Percentiles rank a stretch among this genome's conserved stretches.
Evolutionary conservation across 177 flowering plant species (phyloP).

Genomic region (Vitis hybrid): DNA sequence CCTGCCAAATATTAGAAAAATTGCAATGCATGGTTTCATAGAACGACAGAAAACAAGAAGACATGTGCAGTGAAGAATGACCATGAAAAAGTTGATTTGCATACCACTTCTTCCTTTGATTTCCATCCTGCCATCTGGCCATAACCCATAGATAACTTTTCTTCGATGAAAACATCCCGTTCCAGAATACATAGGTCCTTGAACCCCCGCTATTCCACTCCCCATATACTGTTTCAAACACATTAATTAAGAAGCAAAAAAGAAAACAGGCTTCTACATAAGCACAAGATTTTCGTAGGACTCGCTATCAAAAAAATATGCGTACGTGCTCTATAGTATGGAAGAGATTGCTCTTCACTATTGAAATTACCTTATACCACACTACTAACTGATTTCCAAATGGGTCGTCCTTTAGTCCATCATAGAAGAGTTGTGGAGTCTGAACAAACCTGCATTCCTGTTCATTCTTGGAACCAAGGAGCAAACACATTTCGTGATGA

Average conservation of each 20-base stretch:
- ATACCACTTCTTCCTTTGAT: conserved; percentile 13
- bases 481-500: conserved; percentile 53
- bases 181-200: conserved; percentile 59
- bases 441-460: conserved; percentile 47
- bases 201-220: conserved; percentile 44
- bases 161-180: conserved; percentile 63
- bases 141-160: conserved; percentile 47
- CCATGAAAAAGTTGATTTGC: neutral
- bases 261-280: too few relatives aligned
- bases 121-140: conserved; percentile 20
- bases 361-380: conserved; percentile 20
- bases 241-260: neutral
- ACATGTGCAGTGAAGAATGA: neutral
- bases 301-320: too few relatives aligned
- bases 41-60: neutral
- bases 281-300: too few relatives aligned
- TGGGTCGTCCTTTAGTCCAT: conserved; percentile 48
- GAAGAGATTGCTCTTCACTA: too few relatives aligned
- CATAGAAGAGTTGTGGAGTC: conserved; percentile 50
- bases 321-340: too few relatives aligned
- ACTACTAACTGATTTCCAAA: conserved; percentile 41
- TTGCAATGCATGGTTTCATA: too few relatives aligned
- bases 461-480: conserved; percentile 31
- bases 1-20: conserved; percentile 9
- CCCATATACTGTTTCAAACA: conserved; percentile 15